A percentile compares a stretch with the other conserved stretches of the same genome.
Conservation (phyloP, 23 red algal species). For the Gracilaria gracilis region DNA sequence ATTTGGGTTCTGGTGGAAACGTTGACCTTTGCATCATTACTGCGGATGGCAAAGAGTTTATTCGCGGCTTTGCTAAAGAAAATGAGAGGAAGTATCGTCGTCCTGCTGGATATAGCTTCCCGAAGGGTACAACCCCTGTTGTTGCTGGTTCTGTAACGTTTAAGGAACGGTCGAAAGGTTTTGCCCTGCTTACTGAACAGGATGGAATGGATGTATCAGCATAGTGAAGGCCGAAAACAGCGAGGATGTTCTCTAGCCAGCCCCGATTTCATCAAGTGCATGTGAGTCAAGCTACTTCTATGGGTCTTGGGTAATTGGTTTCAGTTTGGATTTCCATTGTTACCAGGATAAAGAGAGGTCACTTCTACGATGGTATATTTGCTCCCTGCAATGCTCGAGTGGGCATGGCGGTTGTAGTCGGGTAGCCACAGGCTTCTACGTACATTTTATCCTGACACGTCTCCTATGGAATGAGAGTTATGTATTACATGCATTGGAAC, state of each 20-base stretch:
- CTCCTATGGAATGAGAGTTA: neutral
- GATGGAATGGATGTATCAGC: conserved; percentile 71
- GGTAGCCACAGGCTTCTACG: neutral
- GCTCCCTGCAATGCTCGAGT: neutral
- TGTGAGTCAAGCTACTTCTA: neutral
- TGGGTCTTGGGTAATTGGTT: neutral
- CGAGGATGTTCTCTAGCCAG: neutral
- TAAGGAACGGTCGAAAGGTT: conserved; percentile 48
- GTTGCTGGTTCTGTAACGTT: conserved; percentile 61
- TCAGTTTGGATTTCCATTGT: neutral
- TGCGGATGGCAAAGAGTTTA: conserved; percentile 75
- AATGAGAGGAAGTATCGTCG: conserved; percentile 89
- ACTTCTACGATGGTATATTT: neutral
- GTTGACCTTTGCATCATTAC: conserved; percentile 98
- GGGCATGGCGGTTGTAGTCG: neutral
- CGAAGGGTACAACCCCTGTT: conserved; percentile 82
- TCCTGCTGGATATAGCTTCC: conserved; percentile 86
- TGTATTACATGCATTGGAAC: neutral
- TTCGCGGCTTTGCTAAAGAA: conserved; percentile 93
- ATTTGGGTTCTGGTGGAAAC: conserved; percentile 97
- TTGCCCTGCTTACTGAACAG: conserved; percentile 60
- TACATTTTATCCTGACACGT: neutral
- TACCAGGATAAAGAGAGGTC: neutral
- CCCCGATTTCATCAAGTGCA: neutral
- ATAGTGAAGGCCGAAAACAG: neutral